Evolutionary conservation across 139 green algal genomes (phyloP).

Genomic region (Bryopsis sp.): DNA sequence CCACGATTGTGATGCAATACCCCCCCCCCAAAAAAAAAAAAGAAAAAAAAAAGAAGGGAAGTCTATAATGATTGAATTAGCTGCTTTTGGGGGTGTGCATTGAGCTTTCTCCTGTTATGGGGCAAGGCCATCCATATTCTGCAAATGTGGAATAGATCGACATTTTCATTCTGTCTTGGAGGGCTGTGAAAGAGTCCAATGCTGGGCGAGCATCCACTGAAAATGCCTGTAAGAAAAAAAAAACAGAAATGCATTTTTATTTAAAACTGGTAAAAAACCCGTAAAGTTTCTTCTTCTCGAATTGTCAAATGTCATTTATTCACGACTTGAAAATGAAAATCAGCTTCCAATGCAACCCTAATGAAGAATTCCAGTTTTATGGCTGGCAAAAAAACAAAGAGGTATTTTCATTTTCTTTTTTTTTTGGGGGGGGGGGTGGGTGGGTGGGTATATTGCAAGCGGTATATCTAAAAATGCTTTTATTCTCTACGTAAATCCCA

Average conservation of each 20-base stretch:
- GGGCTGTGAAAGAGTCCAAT: slow-evolving; percentile 59
- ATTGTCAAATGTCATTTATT: not conserved
- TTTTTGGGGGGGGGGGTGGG: no score
- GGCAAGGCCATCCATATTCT: slow-evolving; percentile 77
- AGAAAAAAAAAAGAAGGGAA: no score
- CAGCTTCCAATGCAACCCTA: not conserved
- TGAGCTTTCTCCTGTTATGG: slow-evolving; percentile 79
- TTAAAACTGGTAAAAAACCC: not conserved
- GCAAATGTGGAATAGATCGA: slow-evolving; percentile 76
- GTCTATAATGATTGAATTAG: no score
- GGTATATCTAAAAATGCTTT: no score
- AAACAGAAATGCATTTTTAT: not conserved
- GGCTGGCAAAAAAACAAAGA: no score
- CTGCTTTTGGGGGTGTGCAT: no score
- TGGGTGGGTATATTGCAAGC: no score
- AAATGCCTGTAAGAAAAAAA: slow-evolving; percentile 55
- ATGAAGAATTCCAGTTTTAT: no score
- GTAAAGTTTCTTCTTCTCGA: not conserved
- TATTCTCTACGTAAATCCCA: no score
- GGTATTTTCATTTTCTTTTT: no score
- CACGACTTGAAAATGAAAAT: not conserved
- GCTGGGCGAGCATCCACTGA: slow-evolving; percentile 74
- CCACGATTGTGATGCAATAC: no score
- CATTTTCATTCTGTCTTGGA: slow-evolving; percentile 85
- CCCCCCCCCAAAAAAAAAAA: no score